These are phyloP conservation scores for Yamadazyma philogaea DNA, from an alignment of 805 yeast species.

Conservation along the genomic window DNA sequence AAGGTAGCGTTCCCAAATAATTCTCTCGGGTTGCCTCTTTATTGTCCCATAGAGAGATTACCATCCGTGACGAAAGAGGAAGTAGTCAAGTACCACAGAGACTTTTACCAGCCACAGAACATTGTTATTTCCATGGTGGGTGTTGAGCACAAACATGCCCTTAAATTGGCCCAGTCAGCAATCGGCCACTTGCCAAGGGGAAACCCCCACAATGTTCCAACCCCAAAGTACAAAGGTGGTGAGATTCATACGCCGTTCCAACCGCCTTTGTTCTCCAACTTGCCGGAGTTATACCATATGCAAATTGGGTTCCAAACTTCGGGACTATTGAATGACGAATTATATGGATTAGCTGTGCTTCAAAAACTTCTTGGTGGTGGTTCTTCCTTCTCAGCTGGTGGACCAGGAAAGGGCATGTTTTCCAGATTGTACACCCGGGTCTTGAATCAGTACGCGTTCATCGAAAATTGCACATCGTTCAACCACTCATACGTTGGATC, in stretches of 20 bases:
- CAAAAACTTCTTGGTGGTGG: constrained; percentile 95
- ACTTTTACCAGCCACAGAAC: constrained; percentile 74
- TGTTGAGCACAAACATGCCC: constrained; percentile 65
- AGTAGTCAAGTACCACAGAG: constrained; percentile 57
- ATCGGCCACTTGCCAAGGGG: constrained; percentile 42
- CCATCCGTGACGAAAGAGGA: constrained; percentile 50
- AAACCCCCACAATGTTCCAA: constrained; percentile 1
- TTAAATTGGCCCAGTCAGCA: constrained; percentile 56
- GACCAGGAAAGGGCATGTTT: constrained; percentile 99
- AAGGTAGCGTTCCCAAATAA: constrained; percentile 69
- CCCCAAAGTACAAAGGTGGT: constrained; percentile 46
- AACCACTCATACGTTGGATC: constrained; percentile 88
- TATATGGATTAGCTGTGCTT: constrained; percentile 84
- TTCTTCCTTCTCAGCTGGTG: constrained; percentile 96
- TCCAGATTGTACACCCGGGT: constrained; percentile 90
- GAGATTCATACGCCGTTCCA: constrained; percentile 38
- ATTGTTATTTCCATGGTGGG: constrained; percentile 88
- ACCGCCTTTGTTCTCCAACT: constrained; percentile 41
- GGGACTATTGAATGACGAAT: constrained; percentile 78
- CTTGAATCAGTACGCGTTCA: constrained; percentile 83
- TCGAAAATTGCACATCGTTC: constrained; percentile 84
- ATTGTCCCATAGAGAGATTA: constrained; percentile 73
- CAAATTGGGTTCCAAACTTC: constrained; percentile 87
- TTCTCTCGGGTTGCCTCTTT: constrained; percentile 81
- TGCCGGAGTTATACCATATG: constrained; percentile 80